Evolutionary conservation across 257 asterid species (phyloP), one percentile per base, ranked within the genome.

Genomic region (Nyctanthes arbortristis): DNA sequence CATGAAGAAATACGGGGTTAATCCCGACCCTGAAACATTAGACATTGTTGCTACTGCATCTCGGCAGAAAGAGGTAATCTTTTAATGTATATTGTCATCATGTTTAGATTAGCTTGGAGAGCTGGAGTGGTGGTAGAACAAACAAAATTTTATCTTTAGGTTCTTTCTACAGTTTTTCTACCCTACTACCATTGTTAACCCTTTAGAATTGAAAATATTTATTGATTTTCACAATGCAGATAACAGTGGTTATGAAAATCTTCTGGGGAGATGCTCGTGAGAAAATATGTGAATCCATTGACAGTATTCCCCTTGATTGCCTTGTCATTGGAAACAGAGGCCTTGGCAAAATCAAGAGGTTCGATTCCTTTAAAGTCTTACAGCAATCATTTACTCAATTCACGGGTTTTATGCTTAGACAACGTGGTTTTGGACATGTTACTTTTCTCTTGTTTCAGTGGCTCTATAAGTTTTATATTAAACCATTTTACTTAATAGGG

Each of bases 241-340:
- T 88, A 18, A 58, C 62, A 25, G 93, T 87, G 75, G 78, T 88
- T 24, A 34, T 85, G 88, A 93, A 93, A 76, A 83, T 93, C 65
- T 88, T 54, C 74, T 93, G 95, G 96, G 98, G 97, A 1, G 98
- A 93, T 84, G 83, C 98, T 58, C 88, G 98, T 0, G 98, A 90
- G 76, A 90, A 90, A 83, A 16, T 93, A 63, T 90, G 96, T 27
- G 90, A 80, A 71, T 73, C 95, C 1, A 68, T 90, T 4, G 96
- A 88, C 10, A 75, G 60, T 20, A 80, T 87, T 75, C 97, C 96
- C 45, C 80, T 93, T 2, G 90, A 87, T 80, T 88, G 85, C 72
- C 65, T 93, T 25, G 89, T 90, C 60, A 63, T 93, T 4, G 97
- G 98, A 55, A 93, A 93, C 75, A 78, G 98, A 76, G 98, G 97